These are phyloP conservation scores for Colletotrichum musae DNA, from an alignment of 2,329 filamentous ascomycete species.

Conservation along the genomic window DNA sequence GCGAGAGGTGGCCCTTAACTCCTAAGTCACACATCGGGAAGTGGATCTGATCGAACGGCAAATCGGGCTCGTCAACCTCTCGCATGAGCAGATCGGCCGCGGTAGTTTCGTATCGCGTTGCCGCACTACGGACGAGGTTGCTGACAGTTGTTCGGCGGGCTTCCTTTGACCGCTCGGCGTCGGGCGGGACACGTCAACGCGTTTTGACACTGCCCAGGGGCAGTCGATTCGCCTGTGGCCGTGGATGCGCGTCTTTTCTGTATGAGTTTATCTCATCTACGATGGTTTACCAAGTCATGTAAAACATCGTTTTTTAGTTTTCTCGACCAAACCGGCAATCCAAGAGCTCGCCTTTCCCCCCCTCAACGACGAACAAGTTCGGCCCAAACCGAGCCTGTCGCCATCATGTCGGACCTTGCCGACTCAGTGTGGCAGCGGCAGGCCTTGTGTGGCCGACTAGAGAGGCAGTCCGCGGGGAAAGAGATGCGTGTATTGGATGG, in stretches of 20 bases:
- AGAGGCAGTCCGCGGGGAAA: background rate
- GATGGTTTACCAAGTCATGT: background rate
- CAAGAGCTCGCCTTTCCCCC: background rate
- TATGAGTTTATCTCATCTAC: too few relatives aligned
- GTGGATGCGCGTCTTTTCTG: too few relatives aligned
- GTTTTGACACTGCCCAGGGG: background rate
- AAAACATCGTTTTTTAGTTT: constrained; percentile 7
- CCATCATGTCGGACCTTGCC: constrained; percentile 23
- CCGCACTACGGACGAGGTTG: constrained; percentile 24
- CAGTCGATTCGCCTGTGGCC: too few relatives aligned
- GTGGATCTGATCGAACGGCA: background rate
- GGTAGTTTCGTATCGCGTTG: constrained; percentile 25
- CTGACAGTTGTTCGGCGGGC: constrained; percentile 5
- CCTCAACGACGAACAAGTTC: constrained; percentile 10
- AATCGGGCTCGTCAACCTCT: background rate
- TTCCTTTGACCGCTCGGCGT: constrained; percentile 5
- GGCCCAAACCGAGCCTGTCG: constrained; percentile 19
- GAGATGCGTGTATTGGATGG: constrained; percentile 1
- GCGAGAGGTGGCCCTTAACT: constrained; percentile 1
- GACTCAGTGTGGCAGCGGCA: background rate
- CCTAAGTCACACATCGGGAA: background rate
- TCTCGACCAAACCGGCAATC: constrained; percentile 4
- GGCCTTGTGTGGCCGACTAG: constrained; percentile 18
- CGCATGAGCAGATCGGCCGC: constrained; percentile 25
- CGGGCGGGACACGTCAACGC: background rate